A percentile compares a stretch with the other conserved stretches of the same genome.
Evolutionary conservation across 108 stramenopile genomes (phyloP).

Genomic region (Cyclotella baltica): DNA sequence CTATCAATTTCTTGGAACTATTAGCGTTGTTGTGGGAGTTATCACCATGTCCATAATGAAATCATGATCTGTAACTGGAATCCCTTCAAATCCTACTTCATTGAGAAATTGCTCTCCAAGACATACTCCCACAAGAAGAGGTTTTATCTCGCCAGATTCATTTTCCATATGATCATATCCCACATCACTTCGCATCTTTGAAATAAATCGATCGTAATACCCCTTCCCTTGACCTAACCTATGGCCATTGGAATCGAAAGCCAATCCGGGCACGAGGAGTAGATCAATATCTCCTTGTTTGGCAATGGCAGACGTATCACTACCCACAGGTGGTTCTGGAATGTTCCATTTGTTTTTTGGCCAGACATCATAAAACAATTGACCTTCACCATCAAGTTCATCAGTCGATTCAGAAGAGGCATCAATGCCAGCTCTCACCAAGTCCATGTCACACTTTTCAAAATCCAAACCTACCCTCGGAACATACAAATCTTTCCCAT

Average conservation of each 20-base stretch:
- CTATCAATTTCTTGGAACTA: background rate
- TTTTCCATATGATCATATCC: background rate
- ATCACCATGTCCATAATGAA: slow-evolving; percentile 76
- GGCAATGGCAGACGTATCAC: slow-evolving; percentile 58
- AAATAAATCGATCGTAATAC: slow-evolving; percentile 92
- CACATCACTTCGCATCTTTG: slow-evolving; percentile 56
- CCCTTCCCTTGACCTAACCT: slow-evolving; percentile 92
- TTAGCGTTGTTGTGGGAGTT: slow-evolving; percentile 35
- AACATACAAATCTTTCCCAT: slow-evolving; percentile 79
- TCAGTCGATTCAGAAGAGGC: background rate
- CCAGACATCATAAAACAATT: slow-evolving; percentile 75
- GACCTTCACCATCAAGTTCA: slow-evolving; percentile 6
- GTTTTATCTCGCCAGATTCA: slow-evolving; percentile 11
- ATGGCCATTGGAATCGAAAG: slow-evolving; percentile 72
- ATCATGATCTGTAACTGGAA: slow-evolving; percentile 72
- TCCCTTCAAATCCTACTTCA: background rate
- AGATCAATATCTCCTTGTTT: slow-evolving; percentile 86
- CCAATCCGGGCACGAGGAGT: slow-evolving; percentile 86
- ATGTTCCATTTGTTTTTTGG: slow-evolving; percentile 91
- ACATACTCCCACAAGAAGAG: slow-evolving; percentile 79
- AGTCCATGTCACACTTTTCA: slow-evolving; percentile 88
- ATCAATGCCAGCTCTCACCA: slow-evolving; percentile 57
- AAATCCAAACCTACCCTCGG: slow-evolving; percentile 90
- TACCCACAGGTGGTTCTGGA: slow-evolving; percentile 78
- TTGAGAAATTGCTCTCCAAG: slow-evolving; percentile 64